Evolutionary conservation across 73 alveolate genomes (phyloP).

Genomic region (Stentor roeselii): DNA sequence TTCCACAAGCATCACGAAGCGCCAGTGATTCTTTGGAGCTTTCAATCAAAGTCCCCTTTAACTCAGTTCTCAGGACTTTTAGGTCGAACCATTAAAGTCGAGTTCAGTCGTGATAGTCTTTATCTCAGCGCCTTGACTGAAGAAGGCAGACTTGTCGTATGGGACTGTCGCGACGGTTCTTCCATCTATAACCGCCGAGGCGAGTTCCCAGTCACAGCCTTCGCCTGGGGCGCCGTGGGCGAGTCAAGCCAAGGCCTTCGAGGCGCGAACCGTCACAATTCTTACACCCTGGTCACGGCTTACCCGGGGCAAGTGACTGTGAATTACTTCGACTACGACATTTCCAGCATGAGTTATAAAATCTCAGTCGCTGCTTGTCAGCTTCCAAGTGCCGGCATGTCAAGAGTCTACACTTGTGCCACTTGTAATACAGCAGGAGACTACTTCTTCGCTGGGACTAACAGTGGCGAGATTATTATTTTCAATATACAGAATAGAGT

Average conservation of each 20-base stretch:
- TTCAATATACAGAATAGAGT: conserved; percentile 65
- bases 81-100: conserved; percentile 42
- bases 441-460: conserved; percentile 64
- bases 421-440: conserved; percentile 55
- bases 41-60: conserved; percentile 48
- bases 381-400: conserved; percentile 76
- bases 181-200: conserved; percentile 53
- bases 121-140: conserved; percentile 64
- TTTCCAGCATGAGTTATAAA: conserved; percentile 62
- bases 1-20: conserved; percentile 66
- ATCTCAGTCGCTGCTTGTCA: conserved; percentile 43
- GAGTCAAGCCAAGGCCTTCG: conserved; percentile 22
- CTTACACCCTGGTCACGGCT: conserved; percentile 54
- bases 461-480: conserved; percentile 75
- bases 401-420: conserved; percentile 68
- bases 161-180: conserved; percentile 76
- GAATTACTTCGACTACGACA: conserved; percentile 58
- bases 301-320: conserved; percentile 44
- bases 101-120: conserved; percentile 56
- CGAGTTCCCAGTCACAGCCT: conserved; percentile 43
- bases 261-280: conserved; percentile 48
- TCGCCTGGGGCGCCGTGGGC: conserved; percentile 59
- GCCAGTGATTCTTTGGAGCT: conserved; percentile 71
- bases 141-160: conserved; percentile 52
- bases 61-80: conserved; percentile 60